Base-by-base conservation (phyloP, 805 yeast genomes). In the Deakozyma indianensis region DNA sequence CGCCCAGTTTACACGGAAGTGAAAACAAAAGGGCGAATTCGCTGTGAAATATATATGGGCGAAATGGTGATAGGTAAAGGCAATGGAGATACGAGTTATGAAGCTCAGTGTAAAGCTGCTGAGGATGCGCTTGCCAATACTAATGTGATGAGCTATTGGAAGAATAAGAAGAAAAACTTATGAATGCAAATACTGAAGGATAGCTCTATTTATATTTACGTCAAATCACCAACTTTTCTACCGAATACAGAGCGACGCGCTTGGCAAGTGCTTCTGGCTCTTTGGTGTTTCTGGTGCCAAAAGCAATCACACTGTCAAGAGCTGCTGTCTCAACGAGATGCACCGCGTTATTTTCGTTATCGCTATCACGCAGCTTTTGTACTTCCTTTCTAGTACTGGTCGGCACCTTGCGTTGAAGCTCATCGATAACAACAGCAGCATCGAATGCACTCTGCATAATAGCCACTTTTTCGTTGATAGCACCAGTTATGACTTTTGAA, bases 381-480 rank as follows among this genome's bases (percentile, higher is more conserved):
- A 32, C 18, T 20, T 32, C 38, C 18, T n/a, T 9, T n/a, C 18
- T 32, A 5, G 38, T 32, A 7, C 18, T n/a, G 18, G 18, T 4
- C 9, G 38, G 5, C 18, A 54, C 35, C 16, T 50, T 48, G 18
- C 56, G 46, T 25, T 59, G 45, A n/a, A 53, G 45, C 41, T 61
- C 66, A 18, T 50, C 53, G 16, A 60, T 47, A 15, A 59, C 44
- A 2, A 51, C 42, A 44, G 53, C 51, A 15, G 53, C 50, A 23
- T 49, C 52, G 14, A 50, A 45, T 2, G 51, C 48, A 21, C 50
- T 42, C 44, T 54, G 52, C 21, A 54, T 23, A 2, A 71, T 60
- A 11, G 68, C 68, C 16, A 80, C 67, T 56, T 76, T 76, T 15
- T 57, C 48, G 24, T 65, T 66, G 22, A 82, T 63, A n/a, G 69